Evolutionary conservation across 805 yeast genomes (phyloP), one percentile per base, ranked within the genome.

Genomic region (Saccharomyces paradoxus): DNA sequence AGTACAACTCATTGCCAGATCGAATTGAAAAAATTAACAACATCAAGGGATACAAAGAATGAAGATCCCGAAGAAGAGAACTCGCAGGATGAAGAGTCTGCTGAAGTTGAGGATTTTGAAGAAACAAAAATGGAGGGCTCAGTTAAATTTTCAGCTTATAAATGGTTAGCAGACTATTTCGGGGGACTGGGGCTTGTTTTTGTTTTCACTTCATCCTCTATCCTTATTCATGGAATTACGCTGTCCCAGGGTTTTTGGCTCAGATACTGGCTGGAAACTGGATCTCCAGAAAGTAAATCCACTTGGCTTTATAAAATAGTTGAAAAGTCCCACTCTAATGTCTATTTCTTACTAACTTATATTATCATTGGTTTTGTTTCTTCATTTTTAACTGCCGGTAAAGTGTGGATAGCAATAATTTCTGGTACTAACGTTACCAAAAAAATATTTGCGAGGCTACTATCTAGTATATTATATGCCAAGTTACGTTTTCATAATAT

Each of bases 401-500:
- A 90, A 70, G 37, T 31, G 2, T 31, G 37, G 37, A 14, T 31
- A 14, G 37, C 37, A 81, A 84, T 51, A 61, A 78, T 47, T 59
- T 82, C 87, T 54, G 89, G 94, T 63, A 70, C 89, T 47, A 70
- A 74, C 27, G 96, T 95, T n/a, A 83, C 96, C 6, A 79, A 83
- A 63, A 74, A 73, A 55, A 76, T 89, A 55, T 90, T 90, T 68
- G 74, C 76, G 56, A 75, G 73, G 31, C 79, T 89, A 17, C 75
- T 89, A 64, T 66, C 72, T 26, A 77, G 77, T 14, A 82, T 89
- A 32, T 71, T 89, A 66, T 77, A 84, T 55, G 94, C 96, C 4
- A 84, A 77, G 58, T 74, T 88, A 57, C 78, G 96, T 61, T 90
- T 90, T 72, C 89, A 88, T 70, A 96, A 90, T 66, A 79, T 91